Base-by-base conservation (phyloP, 257 asterid genomes). In the Solanum tarijense region DNA sequence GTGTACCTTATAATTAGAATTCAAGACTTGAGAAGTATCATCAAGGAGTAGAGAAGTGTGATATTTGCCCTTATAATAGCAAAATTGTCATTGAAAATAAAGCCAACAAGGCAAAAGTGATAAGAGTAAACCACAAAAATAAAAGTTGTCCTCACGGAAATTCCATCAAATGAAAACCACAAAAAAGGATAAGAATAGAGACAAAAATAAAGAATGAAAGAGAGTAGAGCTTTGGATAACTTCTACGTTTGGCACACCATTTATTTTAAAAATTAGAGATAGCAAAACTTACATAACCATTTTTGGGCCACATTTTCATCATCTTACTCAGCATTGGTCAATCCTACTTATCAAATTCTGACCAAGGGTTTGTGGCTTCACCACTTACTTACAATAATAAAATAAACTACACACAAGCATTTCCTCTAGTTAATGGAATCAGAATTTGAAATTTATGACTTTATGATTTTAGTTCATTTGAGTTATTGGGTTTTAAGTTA, bases 341-440 rank as follows among this genome's bases (percentile, higher is more conserved):
- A 81, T 81, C 41, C 20, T 8, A 81, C 62, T 41, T 81, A 81
- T 81, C 68, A 46, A 81, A 27, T 46, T 81, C 85, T 81, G 41
- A 46, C 9, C 41, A 27, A 21, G 29, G 41, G 68, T 31, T 81
- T 25, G 60, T 27, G 41, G 11, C 68, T 29, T 81, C 68, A 46
- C 68, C 85, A 81, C 2, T 27, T 27, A 5, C 41, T 25, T 25
- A 9, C 29, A 73, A 35, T 12, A 73, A 73, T 73, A 34, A 72
- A 35, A 73, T 73, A 73, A 73, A 20, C 81, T 9, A 18, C 9
- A 31, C 25, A 72, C 14, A 4, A 32, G 8, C 79, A 34, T 34
- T 72, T 72, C 9, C 3, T 0, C 2, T 18, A 0, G 5, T 14
- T 0, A 0, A 2, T 3, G 0, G 4, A 72, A 9, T 18, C 0